Evolutionary conservation across 306 rosid genomes (phyloP).

Genomic region (Potentilla sterilis): DNA sequence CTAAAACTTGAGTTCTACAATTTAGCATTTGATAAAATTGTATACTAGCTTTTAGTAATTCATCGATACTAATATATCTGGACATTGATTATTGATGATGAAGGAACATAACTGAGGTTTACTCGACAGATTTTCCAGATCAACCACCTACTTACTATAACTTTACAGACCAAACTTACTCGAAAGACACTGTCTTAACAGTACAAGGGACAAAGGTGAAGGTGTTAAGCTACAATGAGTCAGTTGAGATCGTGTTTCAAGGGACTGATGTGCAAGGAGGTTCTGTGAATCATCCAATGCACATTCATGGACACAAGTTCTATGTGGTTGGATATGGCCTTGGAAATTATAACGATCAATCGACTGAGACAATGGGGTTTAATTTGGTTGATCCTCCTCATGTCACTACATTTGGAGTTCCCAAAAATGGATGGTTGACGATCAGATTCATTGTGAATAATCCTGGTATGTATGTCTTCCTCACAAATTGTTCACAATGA

Average conservation of each 20-base stretch:
- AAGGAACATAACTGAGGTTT: background rate
- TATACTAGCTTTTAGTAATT: background rate
- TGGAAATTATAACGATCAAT: background rate
- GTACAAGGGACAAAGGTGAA: background rate
- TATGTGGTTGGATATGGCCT: background rate
- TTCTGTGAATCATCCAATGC: background rate
- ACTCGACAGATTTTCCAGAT: background rate
- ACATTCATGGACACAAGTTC: background rate
- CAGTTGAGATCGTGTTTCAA: background rate
- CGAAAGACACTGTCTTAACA: background rate
- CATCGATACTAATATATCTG: background rate
- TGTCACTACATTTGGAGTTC: background rate
- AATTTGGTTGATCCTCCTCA: background rate
- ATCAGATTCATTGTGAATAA: background rate
- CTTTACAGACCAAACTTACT: background rate
- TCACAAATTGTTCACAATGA: background rate
- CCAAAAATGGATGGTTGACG: conserved; percentile 1
- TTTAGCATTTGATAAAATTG: background rate
- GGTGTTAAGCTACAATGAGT: background rate
- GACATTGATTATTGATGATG: background rate
- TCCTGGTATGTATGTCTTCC: background rate
- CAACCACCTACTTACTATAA: background rate
- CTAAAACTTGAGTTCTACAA: background rate
- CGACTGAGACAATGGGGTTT: background rate
- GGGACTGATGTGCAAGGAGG: background rate